These are phyloP conservation scores for Sordariomycetes sp. DNA, from an alignment of 2,329 filamentous ascomycete genomes.

Conservation along the genomic window DNA sequence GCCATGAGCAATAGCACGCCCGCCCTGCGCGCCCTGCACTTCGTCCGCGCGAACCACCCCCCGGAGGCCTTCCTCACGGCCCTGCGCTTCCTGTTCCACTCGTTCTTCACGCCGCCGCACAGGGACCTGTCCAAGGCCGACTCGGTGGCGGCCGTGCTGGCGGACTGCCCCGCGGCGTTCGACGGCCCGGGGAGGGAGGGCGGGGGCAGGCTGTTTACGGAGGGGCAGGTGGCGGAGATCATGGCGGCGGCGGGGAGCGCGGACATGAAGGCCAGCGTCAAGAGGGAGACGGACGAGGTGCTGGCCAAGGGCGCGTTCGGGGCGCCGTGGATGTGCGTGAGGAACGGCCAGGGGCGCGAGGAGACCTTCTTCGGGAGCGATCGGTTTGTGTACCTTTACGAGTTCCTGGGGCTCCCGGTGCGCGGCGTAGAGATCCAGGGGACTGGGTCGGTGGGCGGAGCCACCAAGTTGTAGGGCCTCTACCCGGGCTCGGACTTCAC, in stretches of 20 bases:
- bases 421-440: slow-evolving; percentile 36
- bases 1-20: slow-evolving; percentile 30
- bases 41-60: slow-evolving; percentile 50
- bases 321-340: slow-evolving; percentile 65
- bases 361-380: slow-evolving; percentile 74
- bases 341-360: slow-evolving; percentile 41
- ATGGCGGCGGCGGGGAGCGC: slow-evolving; percentile 37
- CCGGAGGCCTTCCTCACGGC: slow-evolving; percentile 36
- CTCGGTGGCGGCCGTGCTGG: slow-evolving; percentile 25
- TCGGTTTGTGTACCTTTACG: slow-evolving; percentile 59
- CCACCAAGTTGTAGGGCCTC: not conserved
- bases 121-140: slow-evolving; percentile 47
- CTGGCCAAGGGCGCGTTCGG: slow-evolving; percentile 62
- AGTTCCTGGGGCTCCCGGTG: slow-evolving; percentile 51
- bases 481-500: not conserved
- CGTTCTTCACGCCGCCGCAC: slow-evolving; percentile 51
- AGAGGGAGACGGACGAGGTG: slow-evolving; percentile 47
- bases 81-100: slow-evolving; percentile 44
- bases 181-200: slow-evolving; percentile 10
- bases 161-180: slow-evolving; percentile 20
- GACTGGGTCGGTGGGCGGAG: not conserved
- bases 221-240: slow-evolving; percentile 42
- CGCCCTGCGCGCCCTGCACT: slow-evolving; percentile 55
- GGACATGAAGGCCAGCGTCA: slow-evolving; percentile 34
- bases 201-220: slow-evolving; percentile 29